Evolutionary conservation across 306 rosid genomes (phyloP).

Genomic region (Lathyrus tuberosus): DNA sequence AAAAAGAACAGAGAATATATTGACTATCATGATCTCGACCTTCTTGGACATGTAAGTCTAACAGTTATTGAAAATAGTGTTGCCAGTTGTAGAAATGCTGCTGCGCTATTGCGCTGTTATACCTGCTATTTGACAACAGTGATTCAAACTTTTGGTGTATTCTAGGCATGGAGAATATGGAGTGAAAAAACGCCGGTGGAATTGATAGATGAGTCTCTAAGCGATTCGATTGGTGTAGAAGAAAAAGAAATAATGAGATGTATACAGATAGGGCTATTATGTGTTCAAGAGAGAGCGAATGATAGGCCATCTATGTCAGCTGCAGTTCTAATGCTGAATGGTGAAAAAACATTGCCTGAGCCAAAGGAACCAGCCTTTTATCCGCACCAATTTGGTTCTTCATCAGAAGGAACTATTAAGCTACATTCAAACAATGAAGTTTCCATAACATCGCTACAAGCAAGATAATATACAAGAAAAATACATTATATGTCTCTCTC

Average conservation of each 20-base stretch:
- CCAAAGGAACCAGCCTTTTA: conserved; percentile 44
- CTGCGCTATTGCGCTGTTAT: not conserved
- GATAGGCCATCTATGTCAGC: conserved; percentile 46
- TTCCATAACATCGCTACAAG: conserved; percentile 34
- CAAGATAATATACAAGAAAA: conserved; percentile 39
- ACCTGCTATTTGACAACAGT: not conserved
- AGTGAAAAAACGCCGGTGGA: conserved; percentile 35
- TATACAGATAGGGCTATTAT: conserved; percentile 39
- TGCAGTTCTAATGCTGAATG: conserved; percentile 44
- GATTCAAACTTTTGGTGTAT: not conserved
- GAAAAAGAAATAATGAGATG: conserved; percentile 40
- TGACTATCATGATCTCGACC: conserved; percentile 43
- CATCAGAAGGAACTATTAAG: conserved; percentile 35
- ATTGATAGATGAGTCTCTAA: conserved; percentile 38
- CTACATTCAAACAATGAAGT: conserved; percentile 33
- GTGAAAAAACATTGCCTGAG: conserved; percentile 44
- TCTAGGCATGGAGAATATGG: conserved; percentile 37
- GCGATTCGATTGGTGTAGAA: not conserved
- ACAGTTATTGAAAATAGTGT: no score
- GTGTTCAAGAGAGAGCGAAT: conserved; percentile 48
- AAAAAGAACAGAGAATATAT: conserved; percentile 46
- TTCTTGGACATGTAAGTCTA: conserved; percentile 57
- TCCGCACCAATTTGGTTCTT: conserved; percentile 33
- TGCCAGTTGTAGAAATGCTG: no score
- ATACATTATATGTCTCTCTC: no score